Base-by-base conservation (phyloP, 2,329 filamentous ascomycete genomes). In the Parastagonospora avenae region DNA sequence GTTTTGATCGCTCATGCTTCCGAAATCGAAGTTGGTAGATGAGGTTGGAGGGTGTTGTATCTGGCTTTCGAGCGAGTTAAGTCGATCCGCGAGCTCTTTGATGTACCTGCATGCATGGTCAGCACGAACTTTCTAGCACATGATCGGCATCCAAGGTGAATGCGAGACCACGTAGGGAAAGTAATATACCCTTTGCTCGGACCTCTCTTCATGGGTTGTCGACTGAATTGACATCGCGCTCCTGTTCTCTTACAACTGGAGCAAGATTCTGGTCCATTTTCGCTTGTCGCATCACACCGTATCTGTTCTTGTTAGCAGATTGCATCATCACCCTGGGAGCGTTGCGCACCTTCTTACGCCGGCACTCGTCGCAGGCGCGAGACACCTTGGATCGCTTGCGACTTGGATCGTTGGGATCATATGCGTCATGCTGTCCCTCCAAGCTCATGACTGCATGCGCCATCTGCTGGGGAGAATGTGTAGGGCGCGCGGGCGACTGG, bases 371-470 rank as follows among this genome's bases (percentile, higher is more conserved):
- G 57, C 73, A 76, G 8, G 73, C 73, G 45, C 73, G 71, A 9
- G 73, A 75, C n/a, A 74, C 72, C 57, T 76, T 75, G 29, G 72
- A 74, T 15, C 72, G 68, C 55, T 73, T 73, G 42, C 70, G 60
- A 35, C 63, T 72, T 37, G 65, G 64, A 32, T 74, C 72, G 38
- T 71, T 71, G 46, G 72, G 66, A 44, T 65, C 65, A 42, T 68
- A 74, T 16, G 60, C 54, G 33, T 70, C 63, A 46, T 69, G 68
- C 19, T 70, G 68, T 19, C 68, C 68, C 39, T 71, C 68, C 46
- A 74, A 46, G 48, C 60, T 72, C 71, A 74, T 74, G 24, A 72
- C 71, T 6, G 69, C 64, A 42, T 70, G 71, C 12, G 71, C 72
- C 71, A 74, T 74, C 46, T 73, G 70, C 50, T 74, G 72, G 5